phyloP scores from a whole-genome alignment of 345 rosid genomes.

The Eucalyptus pauciflora region DNA sequence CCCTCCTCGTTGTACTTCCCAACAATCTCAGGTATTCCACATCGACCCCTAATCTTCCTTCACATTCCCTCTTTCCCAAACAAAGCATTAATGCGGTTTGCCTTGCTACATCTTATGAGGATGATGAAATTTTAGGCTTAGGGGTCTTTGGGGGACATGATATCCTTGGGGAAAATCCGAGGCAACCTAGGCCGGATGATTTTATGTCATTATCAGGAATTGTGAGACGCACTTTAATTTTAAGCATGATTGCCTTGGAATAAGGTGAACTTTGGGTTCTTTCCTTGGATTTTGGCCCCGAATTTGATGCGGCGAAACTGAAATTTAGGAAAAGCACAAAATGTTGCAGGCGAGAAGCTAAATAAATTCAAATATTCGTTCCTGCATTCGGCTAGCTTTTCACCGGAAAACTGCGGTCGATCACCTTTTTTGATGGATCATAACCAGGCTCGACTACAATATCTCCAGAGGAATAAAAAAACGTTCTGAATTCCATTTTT shows the following conservation, averaged over 20 bases:
- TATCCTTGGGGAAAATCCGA: not conserved
- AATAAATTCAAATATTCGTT: constrained; percentile 20
- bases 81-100: not conserved
- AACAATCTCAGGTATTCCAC: not conserved
- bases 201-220: not conserved
- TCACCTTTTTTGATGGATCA: constrained; percentile 64
- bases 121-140: not conserved
- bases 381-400: not conserved
- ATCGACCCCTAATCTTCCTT: not conserved
- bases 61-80: not conserved
- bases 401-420: constrained; percentile 37
- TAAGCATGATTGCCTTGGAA: not conserved
- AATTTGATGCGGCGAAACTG: not conserved
- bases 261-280: not conserved
- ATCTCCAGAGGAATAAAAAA: constrained; percentile 60
- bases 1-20: not conserved
- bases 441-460: constrained; percentile 54
- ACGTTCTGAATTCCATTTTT: constrained; percentile 44
- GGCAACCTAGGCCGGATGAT: not conserved
- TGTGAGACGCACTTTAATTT: not conserved
- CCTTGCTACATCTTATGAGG: not conserved
- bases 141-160: not conserved
- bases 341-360: not conserved
- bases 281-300: not conserved
- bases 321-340: not conserved